phyloP scores from a whole-genome alignment of 177 flowering plant species.

The Vitis hybrid region DNA sequence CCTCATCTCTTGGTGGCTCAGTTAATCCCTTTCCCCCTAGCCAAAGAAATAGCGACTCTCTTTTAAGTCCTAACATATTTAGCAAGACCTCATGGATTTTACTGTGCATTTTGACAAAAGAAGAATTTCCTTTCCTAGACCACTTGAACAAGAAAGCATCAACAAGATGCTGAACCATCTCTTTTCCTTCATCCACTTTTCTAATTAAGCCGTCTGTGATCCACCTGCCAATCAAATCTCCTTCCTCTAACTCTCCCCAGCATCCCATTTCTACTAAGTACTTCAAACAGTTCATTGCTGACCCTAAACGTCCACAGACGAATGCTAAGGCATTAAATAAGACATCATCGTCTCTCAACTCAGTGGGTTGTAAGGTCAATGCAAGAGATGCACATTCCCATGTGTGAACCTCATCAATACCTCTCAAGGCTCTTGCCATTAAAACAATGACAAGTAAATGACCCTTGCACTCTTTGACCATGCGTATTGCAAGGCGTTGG shows the following conservation, averaged over 20 bases:
- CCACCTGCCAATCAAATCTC: not conserved
- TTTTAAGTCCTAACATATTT: not conserved
- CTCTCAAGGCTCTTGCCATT: not conserved
- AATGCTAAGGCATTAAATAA: not conserved
- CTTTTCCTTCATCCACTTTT: too few relatives aligned
- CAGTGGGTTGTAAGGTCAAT: not conserved
- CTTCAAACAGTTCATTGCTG: not conserved
- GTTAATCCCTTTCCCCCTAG: not conserved
- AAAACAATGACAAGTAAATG: not conserved
- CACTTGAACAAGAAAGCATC: too few relatives aligned
- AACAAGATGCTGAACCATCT: too few relatives aligned
- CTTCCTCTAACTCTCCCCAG: not conserved
- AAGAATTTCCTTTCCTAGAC: too few relatives aligned
- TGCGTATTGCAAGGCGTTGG: not conserved
- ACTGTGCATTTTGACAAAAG: not conserved
- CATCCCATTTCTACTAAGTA: not conserved
- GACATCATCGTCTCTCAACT: not conserved
- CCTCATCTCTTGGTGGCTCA: slow-evolving; percentile 1
- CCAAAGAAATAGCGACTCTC: not conserved
- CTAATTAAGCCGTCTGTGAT: too few relatives aligned
- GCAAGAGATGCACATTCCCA: not conserved
- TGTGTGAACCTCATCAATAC: not conserved
- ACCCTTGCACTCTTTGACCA: not conserved
- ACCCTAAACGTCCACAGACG: not conserved
- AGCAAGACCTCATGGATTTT: not conserved